Conservation (phyloP, 2,329 filamentous ascomycete species). For the Pyrenophora seminiperda region DNA sequence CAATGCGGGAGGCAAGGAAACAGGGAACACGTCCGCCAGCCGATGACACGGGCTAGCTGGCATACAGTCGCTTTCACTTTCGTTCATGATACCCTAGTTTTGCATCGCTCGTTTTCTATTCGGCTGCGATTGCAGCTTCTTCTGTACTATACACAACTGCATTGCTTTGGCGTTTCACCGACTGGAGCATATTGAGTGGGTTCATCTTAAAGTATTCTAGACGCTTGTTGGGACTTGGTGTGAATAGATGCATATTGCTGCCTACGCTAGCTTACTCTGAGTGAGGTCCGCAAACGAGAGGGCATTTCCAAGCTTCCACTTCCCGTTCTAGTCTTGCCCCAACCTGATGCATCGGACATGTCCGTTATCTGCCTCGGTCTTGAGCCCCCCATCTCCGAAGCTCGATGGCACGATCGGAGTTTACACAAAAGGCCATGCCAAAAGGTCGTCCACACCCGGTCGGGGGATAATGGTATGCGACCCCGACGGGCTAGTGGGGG, state of each 20-base stretch:
- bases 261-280: conserved; percentile 30
- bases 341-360: neutral
- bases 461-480: conserved; percentile 31
- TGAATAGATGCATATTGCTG: conserved; percentile 31
- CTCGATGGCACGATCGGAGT: conserved; percentile 14
- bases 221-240: conserved; percentile 27
- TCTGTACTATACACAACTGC: conserved; percentile 15
- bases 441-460: conserved; percentile 22
- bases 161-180: conserved; percentile 30
- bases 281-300: conserved; percentile 13
- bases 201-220: conserved; percentile 16
- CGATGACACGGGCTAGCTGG: conserved; percentile 17
- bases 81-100: conserved; percentile 36
- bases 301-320: conserved; percentile 3
- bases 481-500: conserved; percentile 39
- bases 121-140: conserved; percentile 6
- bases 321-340: neutral
- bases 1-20: neutral
- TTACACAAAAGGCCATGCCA: conserved; percentile 26
- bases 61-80: conserved; percentile 30
- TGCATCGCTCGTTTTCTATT: conserved; percentile 13
- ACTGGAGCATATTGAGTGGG: conserved; percentile 21
- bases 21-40: neutral
- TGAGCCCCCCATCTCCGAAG: neutral
- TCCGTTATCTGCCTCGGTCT: neutral